Evolutionary conservation across 306 rosid genomes (phyloP).

Genomic region (Quercus berberidifolia): DNA sequence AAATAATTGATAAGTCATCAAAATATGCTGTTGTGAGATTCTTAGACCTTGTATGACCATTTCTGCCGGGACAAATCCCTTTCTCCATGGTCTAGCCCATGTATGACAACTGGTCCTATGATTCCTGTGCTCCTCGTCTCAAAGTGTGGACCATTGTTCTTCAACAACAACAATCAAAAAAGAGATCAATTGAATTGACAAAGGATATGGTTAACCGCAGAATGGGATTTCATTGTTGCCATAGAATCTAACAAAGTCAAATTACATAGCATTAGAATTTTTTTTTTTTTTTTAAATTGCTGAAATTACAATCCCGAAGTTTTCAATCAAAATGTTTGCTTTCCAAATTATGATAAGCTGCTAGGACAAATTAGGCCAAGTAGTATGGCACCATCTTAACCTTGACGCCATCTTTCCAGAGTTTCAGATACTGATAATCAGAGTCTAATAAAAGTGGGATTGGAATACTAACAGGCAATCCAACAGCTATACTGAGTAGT

Average conservation of each 20-base stretch:
- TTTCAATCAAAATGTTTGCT: not conserved
- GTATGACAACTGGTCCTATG: constrained; percentile 66
- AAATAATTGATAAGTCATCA: not conserved
- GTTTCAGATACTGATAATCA: not conserved
- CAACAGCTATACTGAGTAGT: constrained; percentile 43
- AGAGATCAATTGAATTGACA: not conserved
- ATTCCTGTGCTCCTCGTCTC: constrained; percentile 73
- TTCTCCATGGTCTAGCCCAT: constrained; percentile 63
- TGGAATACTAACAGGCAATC: constrained; percentile 39
- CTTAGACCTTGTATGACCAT: constrained; percentile 89
- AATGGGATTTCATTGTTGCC: not conserved
- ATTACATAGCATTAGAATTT: not conserved
- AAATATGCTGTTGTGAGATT: not conserved
- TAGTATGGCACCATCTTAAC: not conserved
- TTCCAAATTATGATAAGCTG: not conserved
- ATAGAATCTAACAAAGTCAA: not conserved
- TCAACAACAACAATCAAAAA: constrained; percentile 4
- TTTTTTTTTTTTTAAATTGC: not conserved
- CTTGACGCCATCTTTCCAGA: no score
- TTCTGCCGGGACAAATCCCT: constrained; percentile 70
- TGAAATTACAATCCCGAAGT: not conserved
- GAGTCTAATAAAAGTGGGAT: not conserved
- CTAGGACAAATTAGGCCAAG: not conserved
- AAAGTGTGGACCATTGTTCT: constrained; percentile 81
- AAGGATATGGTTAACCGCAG: not conserved